Conservation (phyloP, 345 rosid genomes). For the Populus alba region DNA sequence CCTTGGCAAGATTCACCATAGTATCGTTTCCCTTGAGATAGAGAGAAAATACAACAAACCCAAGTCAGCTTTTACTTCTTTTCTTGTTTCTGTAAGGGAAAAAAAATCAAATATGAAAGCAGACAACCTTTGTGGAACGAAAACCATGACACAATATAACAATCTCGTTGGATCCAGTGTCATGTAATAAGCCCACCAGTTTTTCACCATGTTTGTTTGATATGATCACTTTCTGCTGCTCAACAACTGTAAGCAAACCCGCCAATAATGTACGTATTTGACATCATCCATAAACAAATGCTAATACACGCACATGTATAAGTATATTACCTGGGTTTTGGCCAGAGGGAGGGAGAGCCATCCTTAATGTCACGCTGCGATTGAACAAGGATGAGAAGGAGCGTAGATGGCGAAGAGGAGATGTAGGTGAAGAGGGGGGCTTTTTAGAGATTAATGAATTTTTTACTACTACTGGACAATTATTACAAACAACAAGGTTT, state of each 20-base stretch:
- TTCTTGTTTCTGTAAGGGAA: not conserved
- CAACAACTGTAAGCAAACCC: slow-evolving; percentile 5
- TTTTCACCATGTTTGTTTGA: slow-evolving; percentile 27
- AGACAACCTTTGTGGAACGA: slow-evolving; percentile 19
- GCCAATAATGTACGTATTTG: not conserved
- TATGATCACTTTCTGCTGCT: slow-evolving; percentile 12
- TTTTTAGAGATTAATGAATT: not conserved
- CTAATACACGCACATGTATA: no score
- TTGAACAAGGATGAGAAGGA: not conserved
- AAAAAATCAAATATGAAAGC: not conserved
- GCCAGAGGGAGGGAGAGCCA: slow-evolving; percentile 11
- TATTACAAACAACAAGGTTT: not conserved
- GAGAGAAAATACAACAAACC: not conserved
- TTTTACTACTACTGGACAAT: not conserved
- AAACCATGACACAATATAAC: slow-evolving; percentile 31
- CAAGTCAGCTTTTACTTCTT: not conserved
- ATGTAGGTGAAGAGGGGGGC: not conserved
- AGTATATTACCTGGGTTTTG: slow-evolving; percentile 4
- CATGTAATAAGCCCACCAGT: slow-evolving; percentile 28
- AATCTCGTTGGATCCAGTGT: slow-evolving; percentile 28
- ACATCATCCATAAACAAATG: no score
- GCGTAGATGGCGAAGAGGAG: not conserved
- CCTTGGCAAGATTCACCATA: slow-evolving; percentile 25
- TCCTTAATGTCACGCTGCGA: not conserved
- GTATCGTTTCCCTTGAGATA: slow-evolving; percentile 10